phyloP scores from a whole-genome alignment of 2,329 filamentous ascomycete species.

The Neofusicoccum parvum region DNA sequence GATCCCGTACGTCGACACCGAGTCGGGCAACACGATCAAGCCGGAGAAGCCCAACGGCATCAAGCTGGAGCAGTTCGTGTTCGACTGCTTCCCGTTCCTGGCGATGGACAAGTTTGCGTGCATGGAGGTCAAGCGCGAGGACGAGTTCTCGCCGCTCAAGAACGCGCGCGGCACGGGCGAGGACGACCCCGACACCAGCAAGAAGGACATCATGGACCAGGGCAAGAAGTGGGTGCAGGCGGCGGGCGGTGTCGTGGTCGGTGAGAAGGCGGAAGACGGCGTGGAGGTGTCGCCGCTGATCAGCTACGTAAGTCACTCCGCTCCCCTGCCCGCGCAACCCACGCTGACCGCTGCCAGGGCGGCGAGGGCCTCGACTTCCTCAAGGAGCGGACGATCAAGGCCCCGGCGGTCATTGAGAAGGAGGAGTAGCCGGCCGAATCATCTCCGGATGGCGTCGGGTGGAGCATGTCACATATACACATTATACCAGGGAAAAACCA shows the following conservation, averaged over 20 bases:
- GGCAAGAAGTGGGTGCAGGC: slow-evolving; percentile 82
- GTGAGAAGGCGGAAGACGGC: slow-evolving; percentile 63
- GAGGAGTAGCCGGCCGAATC: slow-evolving; percentile 44
- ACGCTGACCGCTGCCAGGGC: slow-evolving; percentile 44
- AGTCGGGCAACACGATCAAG: slow-evolving; percentile 80
- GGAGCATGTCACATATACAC: slow-evolving; percentile 1
- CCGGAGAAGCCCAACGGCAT: slow-evolving; percentile 95
- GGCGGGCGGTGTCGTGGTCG: slow-evolving; percentile 74
- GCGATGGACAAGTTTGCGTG: slow-evolving; percentile 87
- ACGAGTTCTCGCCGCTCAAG: slow-evolving; percentile 98
- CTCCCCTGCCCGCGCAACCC: not conserved
- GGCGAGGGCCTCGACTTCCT: slow-evolving; percentile 67
- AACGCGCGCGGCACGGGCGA: slow-evolving; percentile 77
- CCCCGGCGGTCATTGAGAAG: slow-evolving; percentile 66
- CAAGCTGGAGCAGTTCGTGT: slow-evolving; percentile 99
- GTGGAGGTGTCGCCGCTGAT: slow-evolving; percentile 90
- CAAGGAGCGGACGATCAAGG: slow-evolving; percentile 61
- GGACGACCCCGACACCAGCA: slow-evolving; percentile 93
- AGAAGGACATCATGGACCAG: slow-evolving; percentile 84
- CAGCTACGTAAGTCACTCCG: slow-evolving; percentile 77
- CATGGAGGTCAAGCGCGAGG: slow-evolving; percentile 93
- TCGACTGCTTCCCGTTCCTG: slow-evolving; percentile 94
- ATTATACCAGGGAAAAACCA: slow-evolving; percentile 15
- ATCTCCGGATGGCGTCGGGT: slow-evolving; percentile 8
- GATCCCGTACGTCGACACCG: slow-evolving; percentile 81